Evolutionary conservation across 768 basidiomycete genomes (phyloP).

Genomic region (Lyophyllum atratum): DNA sequence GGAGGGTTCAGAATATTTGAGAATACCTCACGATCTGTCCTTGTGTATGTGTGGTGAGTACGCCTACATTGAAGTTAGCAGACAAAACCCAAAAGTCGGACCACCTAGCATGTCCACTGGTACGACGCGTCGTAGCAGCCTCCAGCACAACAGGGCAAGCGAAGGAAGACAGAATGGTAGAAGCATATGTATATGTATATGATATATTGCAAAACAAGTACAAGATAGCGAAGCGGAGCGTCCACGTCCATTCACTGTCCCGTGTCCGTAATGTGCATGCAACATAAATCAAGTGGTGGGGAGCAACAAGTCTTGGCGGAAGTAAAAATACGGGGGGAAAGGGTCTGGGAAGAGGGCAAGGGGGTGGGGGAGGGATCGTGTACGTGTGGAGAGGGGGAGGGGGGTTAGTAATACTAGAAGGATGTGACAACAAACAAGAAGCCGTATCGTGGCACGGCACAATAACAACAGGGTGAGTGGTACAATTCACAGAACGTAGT

Average conservation of each 20-base stretch:
- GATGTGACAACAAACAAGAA: not conserved
- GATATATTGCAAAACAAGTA: constrained; percentile 37
- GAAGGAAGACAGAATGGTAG: not conserved
- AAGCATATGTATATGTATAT: constrained; percentile 10
- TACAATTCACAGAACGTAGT: not conserved
- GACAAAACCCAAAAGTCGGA: no score
- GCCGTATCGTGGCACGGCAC: not conserved
- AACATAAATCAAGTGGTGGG: constrained; percentile 9
- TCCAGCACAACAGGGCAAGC: not conserved
- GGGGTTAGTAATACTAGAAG: constrained; percentile 5
- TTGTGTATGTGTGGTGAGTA: no score
- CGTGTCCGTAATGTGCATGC: constrained; percentile 36
- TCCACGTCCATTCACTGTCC: constrained; percentile 62
- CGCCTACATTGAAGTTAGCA: no score
- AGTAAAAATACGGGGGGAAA: constrained; percentile 19
- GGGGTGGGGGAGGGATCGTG: constrained; percentile 15
- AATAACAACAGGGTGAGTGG: not conserved
- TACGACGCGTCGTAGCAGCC: no score
- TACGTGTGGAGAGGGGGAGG: constrained; percentile 1
- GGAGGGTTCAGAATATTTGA: no score
- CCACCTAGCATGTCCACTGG: no score
- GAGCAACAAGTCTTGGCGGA: constrained; percentile 13
- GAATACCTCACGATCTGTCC: no score
- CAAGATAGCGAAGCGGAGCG: constrained; percentile 51
- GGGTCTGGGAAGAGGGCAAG: not conserved